phyloP scores from a whole-genome alignment of 306 rosid genomes.

The Fragaria ananassa region DNA sequence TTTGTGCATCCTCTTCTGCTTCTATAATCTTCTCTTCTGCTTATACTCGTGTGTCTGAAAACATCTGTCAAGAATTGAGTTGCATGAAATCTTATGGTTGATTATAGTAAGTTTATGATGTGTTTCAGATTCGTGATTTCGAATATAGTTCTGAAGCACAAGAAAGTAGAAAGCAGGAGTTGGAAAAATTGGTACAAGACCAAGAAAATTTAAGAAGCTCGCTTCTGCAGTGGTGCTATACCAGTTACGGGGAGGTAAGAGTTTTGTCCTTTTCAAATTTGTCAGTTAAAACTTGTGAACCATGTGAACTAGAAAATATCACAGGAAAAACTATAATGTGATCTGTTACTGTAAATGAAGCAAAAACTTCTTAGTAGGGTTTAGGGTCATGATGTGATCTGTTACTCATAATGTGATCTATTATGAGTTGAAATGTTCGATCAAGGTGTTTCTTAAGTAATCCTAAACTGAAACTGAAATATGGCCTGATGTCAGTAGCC shows the following conservation, averaged over 20 bases:
- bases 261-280: constrained; percentile 10
- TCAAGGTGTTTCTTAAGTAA: not conserved
- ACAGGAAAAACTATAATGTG: not conserved
- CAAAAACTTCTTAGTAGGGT: not conserved
- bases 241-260: constrained; percentile 88
- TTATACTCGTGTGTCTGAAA: not conserved
- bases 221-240: constrained; percentile 82
- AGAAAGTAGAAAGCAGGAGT: constrained; percentile 69
- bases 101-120: constrained; percentile 26
- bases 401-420: too few relatives aligned
- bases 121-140: constrained; percentile 79
- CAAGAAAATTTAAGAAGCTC: constrained; percentile 80
- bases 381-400: not conserved
- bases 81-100: constrained; percentile 20
- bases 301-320: not conserved
- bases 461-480: not conserved
- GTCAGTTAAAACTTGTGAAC: not conserved
- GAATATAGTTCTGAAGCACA: constrained; percentile 80
- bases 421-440: not conserved
- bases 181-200: constrained; percentile 71
- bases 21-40: constrained; percentile 9
- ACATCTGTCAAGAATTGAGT: constrained; percentile 14
- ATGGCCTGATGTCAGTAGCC: not conserved
- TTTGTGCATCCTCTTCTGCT: constrained; percentile 13
- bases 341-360: not conserved